Percentiles rank a stretch among this genome's conserved stretches.
Evolutionary conservation across 148 eudicot genomes (phyloP).

Genomic region (Rhododendron ovatum): DNA sequence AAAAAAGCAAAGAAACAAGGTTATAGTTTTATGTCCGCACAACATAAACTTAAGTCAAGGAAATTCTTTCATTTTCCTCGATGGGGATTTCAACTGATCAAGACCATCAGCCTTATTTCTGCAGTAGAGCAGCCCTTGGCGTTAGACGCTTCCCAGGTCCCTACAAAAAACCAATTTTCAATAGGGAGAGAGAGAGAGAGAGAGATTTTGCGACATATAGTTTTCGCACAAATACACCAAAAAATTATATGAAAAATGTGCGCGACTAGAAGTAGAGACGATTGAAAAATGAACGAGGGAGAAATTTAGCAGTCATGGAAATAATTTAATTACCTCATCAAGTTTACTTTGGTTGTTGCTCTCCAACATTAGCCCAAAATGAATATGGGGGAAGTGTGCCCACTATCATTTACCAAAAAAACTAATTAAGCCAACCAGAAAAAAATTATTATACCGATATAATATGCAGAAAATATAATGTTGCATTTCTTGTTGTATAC

Average conservation of each 20-base stretch:
- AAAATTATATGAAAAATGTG: too few relatives aligned
- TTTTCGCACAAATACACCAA: too few relatives aligned
- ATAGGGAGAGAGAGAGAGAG: neutral
- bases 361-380: conserved; percentile 85
- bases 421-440: neutral
- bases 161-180: neutral
- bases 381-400: conserved; percentile 91
- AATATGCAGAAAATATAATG: neutral
- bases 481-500: neutral
- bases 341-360: conserved; percentile 51
- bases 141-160: neutral
- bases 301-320: neutral
- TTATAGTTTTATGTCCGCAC: neutral
- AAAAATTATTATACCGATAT: neutral
- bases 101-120: conserved; percentile 27
- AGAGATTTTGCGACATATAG: neutral
- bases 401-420: conserved; percentile 30
- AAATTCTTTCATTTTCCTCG: neutral
- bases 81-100: neutral
- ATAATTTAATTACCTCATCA: conserved; percentile 30
- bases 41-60: conserved; percentile 1
- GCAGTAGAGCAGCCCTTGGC: conserved; percentile 29
- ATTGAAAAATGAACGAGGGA: too few relatives aligned
- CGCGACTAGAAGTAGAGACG: neutral
- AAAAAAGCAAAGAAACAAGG: neutral